These are phyloP conservation scores for Musa schizocarpa DNA, from an alignment of 176 grass and related monocot species.

Conservation along the genomic window DNA sequence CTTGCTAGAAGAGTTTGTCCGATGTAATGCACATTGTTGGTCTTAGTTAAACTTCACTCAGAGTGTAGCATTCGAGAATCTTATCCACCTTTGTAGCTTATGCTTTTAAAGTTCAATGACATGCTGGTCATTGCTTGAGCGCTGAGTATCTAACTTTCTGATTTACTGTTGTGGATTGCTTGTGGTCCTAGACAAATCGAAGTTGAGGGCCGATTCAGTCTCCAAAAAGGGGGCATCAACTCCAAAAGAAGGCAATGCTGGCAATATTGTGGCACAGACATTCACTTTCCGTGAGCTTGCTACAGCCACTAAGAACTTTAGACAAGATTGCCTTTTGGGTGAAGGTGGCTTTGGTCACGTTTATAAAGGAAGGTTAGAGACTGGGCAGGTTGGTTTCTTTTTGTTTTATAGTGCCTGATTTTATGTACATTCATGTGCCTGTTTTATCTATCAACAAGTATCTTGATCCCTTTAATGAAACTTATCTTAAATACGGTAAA, in stretches of 20 bases:
- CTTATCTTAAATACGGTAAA: neutral
- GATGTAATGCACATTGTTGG: too few species aligned
- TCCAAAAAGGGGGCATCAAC: conserved; percentile 20
- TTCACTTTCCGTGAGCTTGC: conserved; percentile 37
- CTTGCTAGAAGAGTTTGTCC: too few species aligned
- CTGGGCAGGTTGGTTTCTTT: conserved; percentile 14
- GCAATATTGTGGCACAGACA: conserved; percentile 31
- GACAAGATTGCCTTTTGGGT: conserved; percentile 32
- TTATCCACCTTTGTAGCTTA: too few species aligned
- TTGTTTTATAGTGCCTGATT: neutral
- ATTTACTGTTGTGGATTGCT: neutral
- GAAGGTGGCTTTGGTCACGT: conserved; percentile 43
- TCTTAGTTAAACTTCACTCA: too few species aligned
- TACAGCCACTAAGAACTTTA: conserved; percentile 29
- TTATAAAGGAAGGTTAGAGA: conserved; percentile 28
- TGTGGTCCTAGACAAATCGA: conserved; percentile 16
- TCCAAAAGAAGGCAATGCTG: conserved; percentile 27
- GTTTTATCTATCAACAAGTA: neutral
- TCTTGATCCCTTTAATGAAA: neutral
- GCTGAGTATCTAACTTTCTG: neutral
- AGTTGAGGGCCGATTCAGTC: neutral
- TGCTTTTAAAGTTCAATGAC: too few species aligned
- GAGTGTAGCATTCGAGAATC: too few species aligned
- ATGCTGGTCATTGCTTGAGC: too few species aligned
- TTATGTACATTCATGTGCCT: neutral